These are phyloP conservation scores for Blumeriella jaapii DNA, from an alignment of 2,329 filamentous ascomycete genomes.

Conservation along the genomic window DNA sequence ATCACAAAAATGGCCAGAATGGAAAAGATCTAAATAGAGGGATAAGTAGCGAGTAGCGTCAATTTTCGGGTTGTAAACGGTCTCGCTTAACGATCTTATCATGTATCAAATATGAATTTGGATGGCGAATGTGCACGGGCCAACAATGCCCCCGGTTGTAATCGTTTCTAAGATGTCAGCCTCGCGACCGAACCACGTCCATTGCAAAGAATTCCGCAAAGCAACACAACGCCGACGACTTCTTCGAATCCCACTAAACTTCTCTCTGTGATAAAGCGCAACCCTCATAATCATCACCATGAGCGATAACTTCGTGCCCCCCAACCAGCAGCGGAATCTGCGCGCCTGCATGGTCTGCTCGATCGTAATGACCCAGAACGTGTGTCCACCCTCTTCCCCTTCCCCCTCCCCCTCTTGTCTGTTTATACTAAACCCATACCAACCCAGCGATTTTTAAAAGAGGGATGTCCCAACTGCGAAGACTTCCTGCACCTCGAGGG, in stretches of 20 bases:
- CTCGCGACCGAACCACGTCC: neutral
- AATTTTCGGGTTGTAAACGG: too few relatives aligned
- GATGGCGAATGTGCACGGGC: too few relatives aligned
- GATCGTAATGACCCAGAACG: conserved; percentile 72
- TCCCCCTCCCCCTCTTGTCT: neutral
- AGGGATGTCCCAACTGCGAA: conserved; percentile 96
- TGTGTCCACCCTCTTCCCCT: conserved; percentile 30
- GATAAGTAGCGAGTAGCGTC: too few relatives aligned
- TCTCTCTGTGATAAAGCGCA: neutral
- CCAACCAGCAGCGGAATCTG: conserved; percentile 69
- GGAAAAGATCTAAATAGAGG: too few relatives aligned
- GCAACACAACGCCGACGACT: neutral
- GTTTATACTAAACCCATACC: conserved; percentile 5
- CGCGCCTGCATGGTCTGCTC: conserved; percentile 99
- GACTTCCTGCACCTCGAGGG: conserved; percentile 74
- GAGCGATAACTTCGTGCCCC: conserved; percentile 54
- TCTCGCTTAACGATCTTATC: too few relatives aligned
- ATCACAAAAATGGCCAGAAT: too few relatives aligned
- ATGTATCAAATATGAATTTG: too few relatives aligned
- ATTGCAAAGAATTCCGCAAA: too few relatives aligned
- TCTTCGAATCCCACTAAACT: neutral
- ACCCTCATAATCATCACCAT: conserved; percentile 12
- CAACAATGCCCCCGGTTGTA: too few relatives aligned
- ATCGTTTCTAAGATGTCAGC: neutral
- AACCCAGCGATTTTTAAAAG: conserved; percentile 64